These are phyloP conservation scores for Arxiozyma bovina DNA, from an alignment of 1,139 yeast genomes.

Conservation along the genomic window DNA sequence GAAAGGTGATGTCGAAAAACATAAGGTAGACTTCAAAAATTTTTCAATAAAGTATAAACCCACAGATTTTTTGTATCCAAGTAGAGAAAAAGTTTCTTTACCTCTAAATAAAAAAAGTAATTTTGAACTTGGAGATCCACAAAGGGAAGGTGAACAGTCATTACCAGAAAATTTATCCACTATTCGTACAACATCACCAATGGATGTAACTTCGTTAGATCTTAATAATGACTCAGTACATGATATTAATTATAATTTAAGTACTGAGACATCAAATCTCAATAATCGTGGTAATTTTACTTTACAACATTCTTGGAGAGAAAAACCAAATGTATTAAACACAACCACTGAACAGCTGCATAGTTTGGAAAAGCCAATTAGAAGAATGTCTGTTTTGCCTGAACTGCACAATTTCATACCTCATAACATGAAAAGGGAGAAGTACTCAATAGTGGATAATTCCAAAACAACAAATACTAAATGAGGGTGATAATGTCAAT, in stretches of 20 bases:
- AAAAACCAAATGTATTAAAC: too few species aligned
- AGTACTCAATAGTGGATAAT: neutral
- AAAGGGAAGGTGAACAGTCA: neutral
- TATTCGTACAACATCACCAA: neutral
- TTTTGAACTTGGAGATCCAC: neutral
- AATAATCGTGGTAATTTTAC: neutral
- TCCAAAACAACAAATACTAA: neutral
- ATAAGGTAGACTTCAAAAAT: slow-evolving; percentile 1
- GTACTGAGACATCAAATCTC: neutral
- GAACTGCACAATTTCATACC: neutral
- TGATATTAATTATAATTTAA: too few species aligned
- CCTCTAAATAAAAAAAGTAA: neutral
- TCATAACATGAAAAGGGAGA: neutral
- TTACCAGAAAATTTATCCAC: neutral
- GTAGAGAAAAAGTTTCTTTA: neutral
- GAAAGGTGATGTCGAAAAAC: neutral
- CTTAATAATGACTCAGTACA: neutral
- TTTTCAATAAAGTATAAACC: neutral
- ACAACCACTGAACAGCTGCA: neutral
- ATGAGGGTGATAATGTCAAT: neutral
- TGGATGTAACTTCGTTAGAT: neutral
- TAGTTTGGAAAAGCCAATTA: neutral
- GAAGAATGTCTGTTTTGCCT: neutral
- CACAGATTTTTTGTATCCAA: neutral
- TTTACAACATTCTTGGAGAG: neutral